Conservation (phyloP, 768 basidiomycete genomes). For the Postia placenta region DNA sequence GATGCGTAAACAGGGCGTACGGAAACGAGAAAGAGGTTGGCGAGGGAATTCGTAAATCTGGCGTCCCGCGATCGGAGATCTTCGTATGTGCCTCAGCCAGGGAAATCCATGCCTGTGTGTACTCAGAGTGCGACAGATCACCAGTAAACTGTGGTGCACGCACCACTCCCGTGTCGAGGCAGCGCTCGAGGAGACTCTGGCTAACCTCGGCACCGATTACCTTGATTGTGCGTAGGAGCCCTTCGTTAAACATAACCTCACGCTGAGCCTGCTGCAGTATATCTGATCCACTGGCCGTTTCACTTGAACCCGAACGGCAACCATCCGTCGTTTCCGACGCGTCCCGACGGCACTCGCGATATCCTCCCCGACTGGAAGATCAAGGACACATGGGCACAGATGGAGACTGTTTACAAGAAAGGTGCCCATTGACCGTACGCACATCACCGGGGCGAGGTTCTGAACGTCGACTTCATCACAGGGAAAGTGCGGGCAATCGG, state of each 20-base stretch:
- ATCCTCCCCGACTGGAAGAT: conserved; percentile 61
- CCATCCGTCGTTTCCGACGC: conserved; percentile 50
- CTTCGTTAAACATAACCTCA: conserved; percentile 10
- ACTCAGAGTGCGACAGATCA: conserved; percentile 38
- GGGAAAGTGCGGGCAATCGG: conserved; percentile 66
- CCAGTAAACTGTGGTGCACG: conserved; percentile 66
- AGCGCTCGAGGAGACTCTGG: conserved; percentile 67
- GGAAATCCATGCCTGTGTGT: too few species aligned
- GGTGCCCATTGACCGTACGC: too few species aligned
- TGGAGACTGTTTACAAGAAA: conserved; percentile 68
- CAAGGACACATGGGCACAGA: conserved; percentile 75
- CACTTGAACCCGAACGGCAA: conserved; percentile 65
- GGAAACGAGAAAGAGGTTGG: conserved; percentile 83
- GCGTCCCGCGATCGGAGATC: conserved; percentile 69
- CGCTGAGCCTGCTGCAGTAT: conserved; percentile 33
- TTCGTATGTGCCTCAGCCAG: conserved; percentile 37
- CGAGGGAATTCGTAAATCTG: conserved; percentile 69
- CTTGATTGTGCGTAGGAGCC: conserved; percentile 56
- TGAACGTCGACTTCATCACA: too few species aligned
- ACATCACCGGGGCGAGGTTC: too few species aligned
- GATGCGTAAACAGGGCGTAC: conserved; percentile 41
- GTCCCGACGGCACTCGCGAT: conserved; percentile 60
- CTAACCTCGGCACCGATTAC: conserved; percentile 78
- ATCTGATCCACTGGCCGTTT: conserved; percentile 81
- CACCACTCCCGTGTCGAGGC: conserved; percentile 69